Evolutionary conservation across 176 grass and related monocot genomes (phyloP), one percentile per base, ranked within the genome.

Genomic region (Carex kokanica): DNA sequence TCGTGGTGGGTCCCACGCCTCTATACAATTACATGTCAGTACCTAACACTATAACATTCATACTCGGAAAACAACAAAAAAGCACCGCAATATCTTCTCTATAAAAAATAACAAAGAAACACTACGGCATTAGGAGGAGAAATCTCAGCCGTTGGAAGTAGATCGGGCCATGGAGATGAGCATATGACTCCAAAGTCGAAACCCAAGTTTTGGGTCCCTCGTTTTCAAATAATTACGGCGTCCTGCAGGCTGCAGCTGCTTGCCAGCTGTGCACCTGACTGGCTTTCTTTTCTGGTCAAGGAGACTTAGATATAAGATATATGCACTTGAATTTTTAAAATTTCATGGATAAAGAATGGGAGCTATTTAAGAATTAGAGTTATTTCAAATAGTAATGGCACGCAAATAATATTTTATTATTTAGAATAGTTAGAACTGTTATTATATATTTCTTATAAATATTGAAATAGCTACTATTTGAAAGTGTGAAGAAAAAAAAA

Each of bases 21-120:
- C 36, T 51, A n/a, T n/a, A 78, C 36, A 38, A 38, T 38, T 38
- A 38, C 74, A 21, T 21, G 23, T 20, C 74, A 13, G 49, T 31
- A 78, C 74, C 74, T 78, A 78, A 78, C 74, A 32, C 74, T n/a
- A 8, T 36, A n/a, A 45, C 57, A 81, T 58, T 40, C 74, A 78
- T 29, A 32, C 24, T 31, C 23, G 21, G 40, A 72, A 72, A 47
- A 47, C n/a, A n/a, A 72, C 47, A 6, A 38, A 47, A 20, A 72
- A 72, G n/a, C 68, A 47, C 40, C 40, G 36, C 9, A 49, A 49
- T 70, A 70, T 41, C 36, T 41, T 70, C 0, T n/a, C 36, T 38
- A 4, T 6, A 38, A 2, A 40, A n/a, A 41, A 9, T 43, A 43
- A 8, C 1, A 43, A 43, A 43, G 1, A 43, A 43, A 8, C 18